Conservation (phyloP, 257 asterid genomes). For the Nemophila menziesii region DNA sequence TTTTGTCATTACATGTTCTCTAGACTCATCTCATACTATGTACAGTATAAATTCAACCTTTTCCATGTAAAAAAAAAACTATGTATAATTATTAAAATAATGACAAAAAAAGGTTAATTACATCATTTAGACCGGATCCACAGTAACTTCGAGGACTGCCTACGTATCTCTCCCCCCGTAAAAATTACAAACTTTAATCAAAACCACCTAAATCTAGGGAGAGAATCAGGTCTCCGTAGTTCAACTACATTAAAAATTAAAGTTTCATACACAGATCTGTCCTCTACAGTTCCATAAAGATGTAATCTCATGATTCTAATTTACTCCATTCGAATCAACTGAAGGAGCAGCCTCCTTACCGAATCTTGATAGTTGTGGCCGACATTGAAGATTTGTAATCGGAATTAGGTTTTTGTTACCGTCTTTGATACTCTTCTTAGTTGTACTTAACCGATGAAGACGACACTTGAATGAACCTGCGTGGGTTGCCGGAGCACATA, state of each 20-base stretch:
- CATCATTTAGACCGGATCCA: neutral
- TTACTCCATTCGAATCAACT: neutral
- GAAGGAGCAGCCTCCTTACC: conserved; percentile 5
- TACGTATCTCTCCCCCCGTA: neutral
- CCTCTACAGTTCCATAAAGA: too few species aligned
- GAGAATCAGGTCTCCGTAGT: neutral
- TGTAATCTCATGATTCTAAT: too few species aligned
- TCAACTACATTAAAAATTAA: too few species aligned
- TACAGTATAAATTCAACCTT: too few species aligned
- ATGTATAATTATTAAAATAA: too few species aligned
- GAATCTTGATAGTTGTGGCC: conserved; percentile 5
- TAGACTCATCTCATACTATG: too few species aligned
- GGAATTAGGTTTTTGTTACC: neutral
- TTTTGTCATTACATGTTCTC: too few species aligned
- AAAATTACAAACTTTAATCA: neutral
- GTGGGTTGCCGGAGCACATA: conserved; percentile 13
- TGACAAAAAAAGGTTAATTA: too few species aligned
- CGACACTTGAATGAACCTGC: conserved; percentile 15
- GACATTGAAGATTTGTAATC: conserved; percentile 1
- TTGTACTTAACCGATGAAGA: conserved; percentile 3
- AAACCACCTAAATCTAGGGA: too few species aligned
- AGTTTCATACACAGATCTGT: too few species aligned
- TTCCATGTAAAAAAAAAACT: too few species aligned
- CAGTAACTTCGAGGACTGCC: neutral
- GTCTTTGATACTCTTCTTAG: neutral